Conservation (phyloP, 164 flowering plant genomes). For the Santalum album region DNA sequence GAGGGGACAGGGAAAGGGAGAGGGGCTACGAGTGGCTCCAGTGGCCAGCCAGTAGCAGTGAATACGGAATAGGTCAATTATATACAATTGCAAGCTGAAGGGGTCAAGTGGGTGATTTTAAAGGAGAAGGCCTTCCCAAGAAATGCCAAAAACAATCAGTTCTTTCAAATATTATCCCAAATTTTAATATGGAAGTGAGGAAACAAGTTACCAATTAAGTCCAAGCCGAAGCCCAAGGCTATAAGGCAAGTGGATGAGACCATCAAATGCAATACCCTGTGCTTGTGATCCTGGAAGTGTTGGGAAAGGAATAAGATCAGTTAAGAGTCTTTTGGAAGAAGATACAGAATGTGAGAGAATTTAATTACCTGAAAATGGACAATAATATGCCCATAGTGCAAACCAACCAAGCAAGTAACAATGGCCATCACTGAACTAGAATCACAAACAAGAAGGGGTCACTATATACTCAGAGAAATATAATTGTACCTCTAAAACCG, state of each 20-base stretch:
- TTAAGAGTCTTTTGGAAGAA: background rate
- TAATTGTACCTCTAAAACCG: background rate
- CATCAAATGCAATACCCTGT: constrained; percentile 49
- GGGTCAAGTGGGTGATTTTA: too few species aligned
- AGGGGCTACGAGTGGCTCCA: too few species aligned
- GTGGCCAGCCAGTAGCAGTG: too few species aligned
- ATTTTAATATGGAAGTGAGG: too few species aligned
- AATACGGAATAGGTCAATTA: too few species aligned
- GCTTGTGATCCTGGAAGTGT: constrained; percentile 48
- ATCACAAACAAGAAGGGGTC: background rate
- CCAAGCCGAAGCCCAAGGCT: constrained; percentile 32
- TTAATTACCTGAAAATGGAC: constrained; percentile 50
- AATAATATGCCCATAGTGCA: constrained; percentile 69
- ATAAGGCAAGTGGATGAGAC: constrained; percentile 33
- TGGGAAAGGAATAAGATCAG: background rate
- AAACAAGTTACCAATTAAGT: constrained; percentile 32
- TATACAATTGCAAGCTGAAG: too few species aligned
- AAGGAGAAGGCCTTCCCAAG: too few species aligned
- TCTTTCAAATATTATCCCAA: too few species aligned
- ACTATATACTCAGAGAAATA: background rate
- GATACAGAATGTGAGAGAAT: background rate
- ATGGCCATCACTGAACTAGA: constrained; percentile 68
- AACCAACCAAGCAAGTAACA: constrained; percentile 68
- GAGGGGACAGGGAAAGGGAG: too few species aligned
- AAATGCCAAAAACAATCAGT: too few species aligned